Evolutionary conservation across 352 stramenopile species (phyloP).

Genomic region (Elongisporangium prolatum): DNA sequence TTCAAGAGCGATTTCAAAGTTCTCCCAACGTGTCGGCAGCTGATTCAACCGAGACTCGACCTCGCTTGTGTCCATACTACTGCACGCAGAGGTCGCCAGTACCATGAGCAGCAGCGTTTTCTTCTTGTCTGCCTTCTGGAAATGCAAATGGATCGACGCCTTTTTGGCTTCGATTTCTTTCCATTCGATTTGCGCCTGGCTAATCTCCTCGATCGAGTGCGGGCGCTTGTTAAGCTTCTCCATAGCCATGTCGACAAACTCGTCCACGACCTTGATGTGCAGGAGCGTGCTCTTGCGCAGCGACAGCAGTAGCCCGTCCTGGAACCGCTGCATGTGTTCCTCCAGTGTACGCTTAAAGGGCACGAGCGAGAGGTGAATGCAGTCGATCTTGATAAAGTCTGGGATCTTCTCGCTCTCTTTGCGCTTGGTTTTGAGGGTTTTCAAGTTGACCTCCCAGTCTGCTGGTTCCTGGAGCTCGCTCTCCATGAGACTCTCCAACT

Average conservation of each 20-base stretch:
- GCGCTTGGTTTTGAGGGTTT: constrained; percentile 81
- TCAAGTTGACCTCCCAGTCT: constrained; percentile 91
- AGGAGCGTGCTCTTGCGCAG: constrained; percentile 75
- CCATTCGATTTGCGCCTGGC: constrained; percentile 86
- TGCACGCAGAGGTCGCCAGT: constrained; percentile 20
- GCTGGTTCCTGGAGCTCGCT: constrained; percentile 48
- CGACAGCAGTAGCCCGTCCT: constrained; percentile 81
- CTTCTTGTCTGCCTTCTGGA: constrained; percentile 79
- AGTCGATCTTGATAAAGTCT: constrained; percentile 90
- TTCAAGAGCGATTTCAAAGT: constrained; percentile 92
- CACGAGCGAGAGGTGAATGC: constrained; percentile 80
- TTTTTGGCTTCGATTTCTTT: constrained; percentile 82
- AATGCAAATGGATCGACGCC: constrained; percentile 45
- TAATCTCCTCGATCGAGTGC: constrained; percentile 92
- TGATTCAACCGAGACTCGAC: constrained; percentile 67
- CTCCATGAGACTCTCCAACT: constrained; percentile 80
- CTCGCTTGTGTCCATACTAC: constrained; percentile 69
- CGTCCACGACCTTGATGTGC: constrained; percentile 84
- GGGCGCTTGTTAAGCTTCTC: constrained; percentile 86
- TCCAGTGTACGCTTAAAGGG: constrained; percentile 88
- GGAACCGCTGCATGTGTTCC: constrained; percentile 82
- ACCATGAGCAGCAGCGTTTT: constrained; percentile 74
- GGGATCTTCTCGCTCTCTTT: constrained; percentile 92
- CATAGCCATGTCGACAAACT: constrained; percentile 87
- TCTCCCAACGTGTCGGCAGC: constrained; percentile 87